Evolutionary conservation across 805 yeast species (phyloP).

Genomic region (Kodamaea kaohsiungensis): DNA sequence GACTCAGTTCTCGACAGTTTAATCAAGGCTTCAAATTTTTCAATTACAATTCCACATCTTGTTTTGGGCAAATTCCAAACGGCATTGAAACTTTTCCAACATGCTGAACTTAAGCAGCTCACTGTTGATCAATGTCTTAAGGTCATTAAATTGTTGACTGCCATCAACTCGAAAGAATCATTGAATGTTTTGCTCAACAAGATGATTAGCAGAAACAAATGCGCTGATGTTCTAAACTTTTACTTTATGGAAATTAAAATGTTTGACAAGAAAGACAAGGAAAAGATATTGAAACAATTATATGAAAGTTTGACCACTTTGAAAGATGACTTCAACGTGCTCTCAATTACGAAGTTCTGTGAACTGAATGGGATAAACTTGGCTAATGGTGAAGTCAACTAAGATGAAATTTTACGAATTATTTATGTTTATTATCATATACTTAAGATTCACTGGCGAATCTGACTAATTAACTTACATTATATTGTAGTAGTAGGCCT

Average conservation of each 20-base stretch:
- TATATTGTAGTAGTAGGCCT: too few relatives aligned
- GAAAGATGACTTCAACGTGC: constrained; percentile 18
- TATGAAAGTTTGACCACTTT: constrained; percentile 23
- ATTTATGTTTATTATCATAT: not conserved
- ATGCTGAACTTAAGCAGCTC: constrained; percentile 19
- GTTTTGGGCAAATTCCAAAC: constrained; percentile 21
- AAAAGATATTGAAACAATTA: constrained; percentile 22
- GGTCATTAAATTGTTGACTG: constrained; percentile 28
- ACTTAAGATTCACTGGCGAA: not conserved
- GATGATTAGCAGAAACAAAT: constrained; percentile 18
- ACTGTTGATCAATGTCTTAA: constrained; percentile 23
- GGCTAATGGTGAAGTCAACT: not conserved
- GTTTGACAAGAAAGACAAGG: constrained; percentile 20
- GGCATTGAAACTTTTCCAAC: constrained; percentile 25
- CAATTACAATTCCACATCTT: not conserved
- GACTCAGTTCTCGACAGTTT: constrained; percentile 9
- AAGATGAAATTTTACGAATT: not conserved
- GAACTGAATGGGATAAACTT: not conserved
- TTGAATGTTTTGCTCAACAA: constrained; percentile 30
- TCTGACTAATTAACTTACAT: not conserved
- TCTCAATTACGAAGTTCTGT: not conserved
- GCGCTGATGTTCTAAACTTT: constrained; percentile 27
- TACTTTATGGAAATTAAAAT: constrained; percentile 30
- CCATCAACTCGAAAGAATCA: constrained; percentile 20
- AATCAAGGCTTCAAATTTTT: not conserved